Evolutionary conservation across 192 early-diverging fungal species (phyloP).

Genomic region (Piromyces finnis): DNA sequence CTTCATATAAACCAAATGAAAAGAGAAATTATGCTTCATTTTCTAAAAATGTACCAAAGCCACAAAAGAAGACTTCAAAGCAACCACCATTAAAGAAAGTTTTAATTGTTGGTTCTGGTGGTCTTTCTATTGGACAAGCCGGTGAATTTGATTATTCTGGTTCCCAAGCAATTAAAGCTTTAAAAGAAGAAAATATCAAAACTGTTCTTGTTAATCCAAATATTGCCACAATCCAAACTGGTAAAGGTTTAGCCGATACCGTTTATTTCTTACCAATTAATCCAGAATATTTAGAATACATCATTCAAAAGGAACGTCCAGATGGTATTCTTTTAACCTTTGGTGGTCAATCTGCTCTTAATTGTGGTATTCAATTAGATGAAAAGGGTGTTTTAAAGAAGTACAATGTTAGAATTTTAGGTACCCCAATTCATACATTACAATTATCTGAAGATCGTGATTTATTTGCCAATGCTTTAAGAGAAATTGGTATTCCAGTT

Average conservation of each 20-base stretch:
- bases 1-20: neutral
- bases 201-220: conserved; percentile 98
- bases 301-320: conserved; percentile 83
- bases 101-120: conserved; percentile 86
- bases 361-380: conserved; percentile 82
- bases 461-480: conserved; percentile 80
- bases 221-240: conserved; percentile 97
- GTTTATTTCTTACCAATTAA: conserved; percentile 95
- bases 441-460: conserved; percentile 88
- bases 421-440: conserved; percentile 84
- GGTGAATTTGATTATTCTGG: conserved; percentile 99
- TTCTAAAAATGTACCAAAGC: neutral
- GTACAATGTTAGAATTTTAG: conserved; percentile 75
- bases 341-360: conserved; percentile 91
- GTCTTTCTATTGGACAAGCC: conserved; percentile 89
- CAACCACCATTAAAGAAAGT: conserved; percentile 40
- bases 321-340: conserved; percentile 93
- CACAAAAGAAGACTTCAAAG: neutral
- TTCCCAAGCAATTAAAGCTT: conserved; percentile 93
- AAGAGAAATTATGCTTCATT: neutral
- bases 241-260: conserved; percentile 72
- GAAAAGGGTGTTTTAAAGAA: conserved; percentile 62
- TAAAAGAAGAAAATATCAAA: conserved; percentile 75
- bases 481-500: conserved; percentile 74
- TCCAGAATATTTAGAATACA: conserved; percentile 75